Percentiles rank a stretch among this genome's conserved stretches.
Conservation (phyloP, 1,284 basidiomycete species). For the Cerrena zonata region DNA sequence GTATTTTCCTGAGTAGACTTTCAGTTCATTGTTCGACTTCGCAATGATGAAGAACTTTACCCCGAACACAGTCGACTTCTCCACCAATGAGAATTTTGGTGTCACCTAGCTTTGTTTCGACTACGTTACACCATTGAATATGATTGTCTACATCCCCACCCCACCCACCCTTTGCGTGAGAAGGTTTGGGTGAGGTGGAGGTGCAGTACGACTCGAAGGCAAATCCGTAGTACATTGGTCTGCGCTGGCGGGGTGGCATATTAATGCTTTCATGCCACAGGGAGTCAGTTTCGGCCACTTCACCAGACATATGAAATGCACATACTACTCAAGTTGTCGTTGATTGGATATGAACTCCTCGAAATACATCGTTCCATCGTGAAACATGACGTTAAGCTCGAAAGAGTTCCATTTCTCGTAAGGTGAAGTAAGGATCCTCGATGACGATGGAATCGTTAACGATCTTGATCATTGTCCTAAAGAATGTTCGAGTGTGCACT, state of each 20-base stretch:
- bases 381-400: conserved; percentile 79
- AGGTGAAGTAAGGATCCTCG: conserved; percentile 69
- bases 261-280: conserved; percentile 42
- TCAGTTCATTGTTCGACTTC: conserved; percentile 18
- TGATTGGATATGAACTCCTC: conserved; percentile 65
- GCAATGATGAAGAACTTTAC: conserved; percentile 41
- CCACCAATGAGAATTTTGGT: conserved; percentile 83
- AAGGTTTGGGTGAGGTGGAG: conserved; percentile 27
- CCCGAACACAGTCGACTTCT: conserved; percentile 89
- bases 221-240: conserved; percentile 72
- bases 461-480: neutral
- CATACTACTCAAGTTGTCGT: conserved; percentile 63
- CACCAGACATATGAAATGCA: conserved; percentile 1
- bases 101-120: conserved; percentile 81
- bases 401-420: conserved; percentile 78
- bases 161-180: conserved; percentile 47
- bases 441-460: conserved; percentile 32
- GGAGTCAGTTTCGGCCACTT: neutral
- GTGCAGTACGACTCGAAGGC: conserved; percentile 86
- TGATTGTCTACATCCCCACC: conserved; percentile 88
- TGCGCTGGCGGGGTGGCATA: conserved; percentile 52
- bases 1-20: conserved; percentile 41
- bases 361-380: conserved; percentile 74
- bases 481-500: conserved; percentile 25
- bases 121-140: conserved; percentile 91